A percentile compares a stretch with the other conserved stretches of the same genome.
Conservation (phyloP, 2,329 filamentous ascomycete species). For the Claviceps africana region DNA sequence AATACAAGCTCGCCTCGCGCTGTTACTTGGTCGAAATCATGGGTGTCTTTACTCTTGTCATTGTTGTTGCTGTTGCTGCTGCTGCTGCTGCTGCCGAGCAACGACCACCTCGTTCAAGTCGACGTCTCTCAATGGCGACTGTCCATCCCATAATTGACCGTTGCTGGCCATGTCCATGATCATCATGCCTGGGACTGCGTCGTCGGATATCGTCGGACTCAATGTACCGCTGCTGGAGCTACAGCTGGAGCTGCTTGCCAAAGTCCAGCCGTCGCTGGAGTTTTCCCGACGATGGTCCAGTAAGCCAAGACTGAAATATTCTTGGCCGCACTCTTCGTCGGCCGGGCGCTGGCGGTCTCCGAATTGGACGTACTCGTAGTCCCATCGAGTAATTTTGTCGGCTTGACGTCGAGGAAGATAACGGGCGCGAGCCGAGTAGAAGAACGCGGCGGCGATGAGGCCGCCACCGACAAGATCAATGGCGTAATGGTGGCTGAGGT, state of each 20-base stretch:
- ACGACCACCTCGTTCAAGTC: constrained; percentile 33
- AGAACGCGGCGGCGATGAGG: constrained; percentile 62
- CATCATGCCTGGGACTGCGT: constrained; percentile 21
- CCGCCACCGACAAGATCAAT: constrained; percentile 83
- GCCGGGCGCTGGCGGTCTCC: constrained; percentile 43
- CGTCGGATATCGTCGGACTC: constrained; percentile 35
- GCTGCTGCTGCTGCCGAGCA: constrained; percentile 17
- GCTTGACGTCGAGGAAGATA: constrained; percentile 72
- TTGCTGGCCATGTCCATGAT: constrained; percentile 23
- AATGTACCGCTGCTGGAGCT: constrained; percentile 34
- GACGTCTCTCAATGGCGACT: constrained; percentile 24
- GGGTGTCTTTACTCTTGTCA: neutral
- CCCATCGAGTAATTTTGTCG: constrained; percentile 82
- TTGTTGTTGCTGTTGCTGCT: neutral
- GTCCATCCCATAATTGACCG: constrained; percentile 25
- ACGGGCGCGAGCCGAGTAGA: constrained; percentile 66
- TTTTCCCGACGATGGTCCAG: constrained; percentile 28
- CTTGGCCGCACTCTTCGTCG: constrained; percentile 34
- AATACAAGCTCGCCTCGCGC: neutral
- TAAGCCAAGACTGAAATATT: constrained; percentile 32
- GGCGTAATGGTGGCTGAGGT: constrained; percentile 92
- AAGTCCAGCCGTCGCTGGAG: constrained; percentile 79
- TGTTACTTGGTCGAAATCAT: neutral
- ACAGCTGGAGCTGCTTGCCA: constrained; percentile 64
- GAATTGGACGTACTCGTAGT: constrained; percentile 85